These are phyloP conservation scores for Cordyceps javanica DNA, from an alignment of 2,329 filamentous ascomycete genomes.

Conservation along the genomic window DNA sequence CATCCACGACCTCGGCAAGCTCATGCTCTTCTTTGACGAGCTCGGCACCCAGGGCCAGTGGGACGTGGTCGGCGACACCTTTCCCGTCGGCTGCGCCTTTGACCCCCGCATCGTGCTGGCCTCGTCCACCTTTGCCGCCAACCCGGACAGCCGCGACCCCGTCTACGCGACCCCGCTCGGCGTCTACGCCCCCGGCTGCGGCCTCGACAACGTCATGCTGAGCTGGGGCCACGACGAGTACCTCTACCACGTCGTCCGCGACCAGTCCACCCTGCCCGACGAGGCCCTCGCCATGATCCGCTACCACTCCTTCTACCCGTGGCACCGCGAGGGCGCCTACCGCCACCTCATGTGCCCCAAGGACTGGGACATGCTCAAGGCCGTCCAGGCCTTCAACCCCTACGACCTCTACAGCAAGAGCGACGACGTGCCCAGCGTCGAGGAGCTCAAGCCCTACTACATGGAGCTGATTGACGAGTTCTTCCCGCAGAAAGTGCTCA, in stretches of 20 bases:
- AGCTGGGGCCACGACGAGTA: constrained; percentile 89
- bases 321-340: constrained; percentile 80
- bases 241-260: constrained; percentile 79
- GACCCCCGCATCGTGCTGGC: constrained; percentile 75
- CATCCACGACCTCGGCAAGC: constrained; percentile 74
- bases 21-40: constrained; percentile 68
- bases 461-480: constrained; percentile 38
- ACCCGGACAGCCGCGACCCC: constrained; percentile 66
- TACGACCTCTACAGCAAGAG: constrained; percentile 93
- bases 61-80: constrained; percentile 87
- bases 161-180: constrained; percentile 72
- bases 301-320: constrained; percentile 90
- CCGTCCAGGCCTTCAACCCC: constrained; percentile 81
- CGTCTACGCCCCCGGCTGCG: constrained; percentile 74
- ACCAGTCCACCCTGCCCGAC: constrained; percentile 69
- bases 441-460: constrained; percentile 61
- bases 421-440: constrained; percentile 68
- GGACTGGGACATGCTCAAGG: constrained; percentile 72
- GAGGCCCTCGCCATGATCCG: constrained; percentile 90
- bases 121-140: constrained; percentile 61
- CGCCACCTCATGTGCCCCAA: constrained; percentile 75
- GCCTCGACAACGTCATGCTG: constrained; percentile 82
- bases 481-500: constrained; percentile 33
- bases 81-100: constrained; percentile 71
- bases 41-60: constrained; percentile 71